Base-by-base conservation (phyloP, 1,284 basidiomycete genomes). In the Leccinum solheimii region DNA sequence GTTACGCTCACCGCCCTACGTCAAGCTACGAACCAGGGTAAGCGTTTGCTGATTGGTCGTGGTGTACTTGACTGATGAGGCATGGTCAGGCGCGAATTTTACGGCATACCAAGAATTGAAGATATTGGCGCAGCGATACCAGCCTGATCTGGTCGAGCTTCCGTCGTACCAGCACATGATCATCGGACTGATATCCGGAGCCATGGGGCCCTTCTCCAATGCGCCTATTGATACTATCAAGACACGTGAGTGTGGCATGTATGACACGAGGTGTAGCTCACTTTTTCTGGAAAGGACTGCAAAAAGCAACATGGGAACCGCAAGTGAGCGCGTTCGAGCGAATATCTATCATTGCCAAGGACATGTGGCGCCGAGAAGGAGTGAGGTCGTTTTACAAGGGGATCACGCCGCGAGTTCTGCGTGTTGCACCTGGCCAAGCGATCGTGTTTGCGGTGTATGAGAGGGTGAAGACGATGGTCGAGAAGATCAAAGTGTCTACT, bases 191-290 rank as follows among this genome's bases (percentile, higher is more conserved):
- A 89, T 99, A 69, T 97, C 94, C 55, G 97, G 97, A 62, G 97
- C 97, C 5, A 95, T 97, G 87, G 96, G 96, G 36, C 96, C 96
- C 13, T 94, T 98, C 77, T 96, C 95, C 30, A 98, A 98, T 69
- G 96, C 96, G 5, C 96, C 96, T 1, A 96, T 98, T 65, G 96
- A 98, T 79, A 98, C 96, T 2, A 98, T 98, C 76, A 98, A 98
- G 78, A 98, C 95, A 58, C 87, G 92, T 90, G 74, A 68, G 87
- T 81, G 53, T 26, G 54, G 52, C 52, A 40, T 16, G 36, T n/a
- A 14, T 58, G 57, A 74, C 72, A 49, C 45, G 23, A 53, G 19
- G n/a, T 4, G 8, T 10, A 34, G n/a, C 64, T 64, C 40, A 71
- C 52, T 32, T 36, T 6, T 48, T 19, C 32, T 27, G 26, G 23